These are phyloP conservation scores for Azolla pinnata DNA, from an alignment of 75 land plant species.

Conservation along the genomic window DNA sequence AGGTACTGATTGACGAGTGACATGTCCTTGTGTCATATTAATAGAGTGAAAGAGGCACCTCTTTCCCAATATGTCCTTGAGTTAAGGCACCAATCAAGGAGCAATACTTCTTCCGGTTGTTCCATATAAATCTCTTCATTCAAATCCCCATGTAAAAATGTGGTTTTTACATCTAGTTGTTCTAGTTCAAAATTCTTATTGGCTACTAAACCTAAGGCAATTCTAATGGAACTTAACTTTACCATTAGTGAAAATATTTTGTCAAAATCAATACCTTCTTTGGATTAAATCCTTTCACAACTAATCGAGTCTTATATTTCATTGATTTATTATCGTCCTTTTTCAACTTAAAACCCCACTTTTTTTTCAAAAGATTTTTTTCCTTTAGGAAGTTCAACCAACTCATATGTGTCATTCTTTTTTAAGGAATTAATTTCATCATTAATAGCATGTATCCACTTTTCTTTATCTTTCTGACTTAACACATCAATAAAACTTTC, in stretches of 20 bases:
- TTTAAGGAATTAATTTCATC: slow-evolving; percentile 10
- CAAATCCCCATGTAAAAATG: slow-evolving; percentile 6
- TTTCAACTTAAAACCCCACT: slow-evolving; percentile 22
- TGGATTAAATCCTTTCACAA: slow-evolving; percentile 3
- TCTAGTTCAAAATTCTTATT: background rate
- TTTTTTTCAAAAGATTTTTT: slow-evolving; percentile 7
- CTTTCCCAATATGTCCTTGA: no score
- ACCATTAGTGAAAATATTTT: slow-evolving; percentile 6
- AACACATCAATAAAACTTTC: slow-evolving; percentile 9
- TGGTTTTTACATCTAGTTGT: slow-evolving; percentile 9
- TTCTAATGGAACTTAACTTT: background rate
- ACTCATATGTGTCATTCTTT: slow-evolving; percentile 19
- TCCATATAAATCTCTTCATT: slow-evolving; percentile 7
- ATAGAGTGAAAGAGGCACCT: no score
- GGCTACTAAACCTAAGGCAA: background rate
- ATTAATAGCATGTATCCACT: slow-evolving; percentile 20
- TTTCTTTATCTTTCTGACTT: background rate
- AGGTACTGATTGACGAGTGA: no score
- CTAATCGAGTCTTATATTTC: slow-evolving; percentile 3
- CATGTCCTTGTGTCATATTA: no score
- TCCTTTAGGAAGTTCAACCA: slow-evolving; percentile 9
- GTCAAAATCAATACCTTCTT: slow-evolving; percentile 8
- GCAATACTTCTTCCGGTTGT: no score
- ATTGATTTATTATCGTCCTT: background rate
- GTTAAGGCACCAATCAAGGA: no score